A percentile compares a stretch with the other conserved stretches of the same genome.
Evolutionary conservation across 768 basidiomycete genomes (phyloP).

Genomic region (Lenzites betulinus): DNA sequence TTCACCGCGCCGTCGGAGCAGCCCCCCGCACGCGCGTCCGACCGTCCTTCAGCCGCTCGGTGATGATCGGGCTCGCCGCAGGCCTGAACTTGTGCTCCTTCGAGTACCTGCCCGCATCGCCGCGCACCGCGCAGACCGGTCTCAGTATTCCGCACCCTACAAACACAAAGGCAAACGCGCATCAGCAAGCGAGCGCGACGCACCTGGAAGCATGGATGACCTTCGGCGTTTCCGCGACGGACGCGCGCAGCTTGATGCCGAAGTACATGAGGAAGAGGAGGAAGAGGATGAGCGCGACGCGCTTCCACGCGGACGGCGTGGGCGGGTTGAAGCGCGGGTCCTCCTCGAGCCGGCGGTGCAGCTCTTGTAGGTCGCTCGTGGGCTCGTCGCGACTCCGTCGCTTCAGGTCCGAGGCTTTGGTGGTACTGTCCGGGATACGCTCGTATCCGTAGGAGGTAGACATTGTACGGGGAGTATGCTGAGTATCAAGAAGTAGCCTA

Average conservation of each 20-base stretch:
- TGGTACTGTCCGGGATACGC: constrained; percentile 10
- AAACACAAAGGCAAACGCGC: not conserved
- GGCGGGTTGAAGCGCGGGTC: constrained; percentile 54
- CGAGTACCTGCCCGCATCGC: constrained; percentile 59
- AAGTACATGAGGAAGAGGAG: constrained; percentile 45
- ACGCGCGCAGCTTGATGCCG: constrained; percentile 32
- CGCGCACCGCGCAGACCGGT: not conserved
- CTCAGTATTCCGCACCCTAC: not conserved
- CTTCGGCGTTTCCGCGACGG: constrained; percentile 36
- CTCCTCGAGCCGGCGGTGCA: constrained; percentile 31
- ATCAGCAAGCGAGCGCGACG: constrained; percentile 25
- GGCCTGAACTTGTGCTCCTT: constrained; percentile 81
- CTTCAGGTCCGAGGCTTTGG: constrained; percentile 13
- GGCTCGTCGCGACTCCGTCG: constrained; percentile 23
- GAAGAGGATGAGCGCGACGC: constrained; percentile 46
- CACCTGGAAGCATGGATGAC: constrained; percentile 68
- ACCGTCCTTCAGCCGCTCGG: constrained; percentile 74
- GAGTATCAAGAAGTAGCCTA: not conserved
- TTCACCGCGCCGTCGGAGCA: constrained; percentile 33
- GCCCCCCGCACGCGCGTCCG: constrained; percentile 72
- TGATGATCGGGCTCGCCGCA: constrained; percentile 82
- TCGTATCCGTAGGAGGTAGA: constrained; percentile 12
- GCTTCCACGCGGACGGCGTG: constrained; percentile 53
- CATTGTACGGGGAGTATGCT: not conserved
- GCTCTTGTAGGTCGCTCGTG: constrained; percentile 29